Evolutionary conservation across 2,329 filamentous ascomycete genomes (phyloP).

Genomic region (Cladophialophora immunda): DNA sequence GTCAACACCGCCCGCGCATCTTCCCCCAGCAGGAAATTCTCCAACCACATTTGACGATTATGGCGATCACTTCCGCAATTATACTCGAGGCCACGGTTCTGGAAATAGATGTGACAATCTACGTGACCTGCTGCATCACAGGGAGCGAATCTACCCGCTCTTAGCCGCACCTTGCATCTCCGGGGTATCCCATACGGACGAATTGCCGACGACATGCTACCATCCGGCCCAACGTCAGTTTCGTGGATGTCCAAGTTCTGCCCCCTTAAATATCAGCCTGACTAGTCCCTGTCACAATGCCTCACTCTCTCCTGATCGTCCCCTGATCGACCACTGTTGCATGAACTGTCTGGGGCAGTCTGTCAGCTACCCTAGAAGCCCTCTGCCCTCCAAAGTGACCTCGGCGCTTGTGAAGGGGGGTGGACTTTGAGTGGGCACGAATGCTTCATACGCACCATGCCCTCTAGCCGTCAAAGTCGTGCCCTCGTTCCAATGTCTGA

Average conservation of each 20-base stretch:
- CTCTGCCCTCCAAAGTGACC: background rate
- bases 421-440: background rate
- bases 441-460: background rate
- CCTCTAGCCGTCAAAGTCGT: background rate
- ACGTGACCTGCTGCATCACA: background rate
- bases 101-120: constrained; percentile 3
- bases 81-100: background rate
- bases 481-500: background rate
- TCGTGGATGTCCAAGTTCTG: background rate
- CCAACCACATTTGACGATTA: background rate
- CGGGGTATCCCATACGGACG: background rate
- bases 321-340: constrained; percentile 11
- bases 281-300: constrained; percentile 20
- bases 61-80: background rate
- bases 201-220: background rate
- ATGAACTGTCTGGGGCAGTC: background rate
- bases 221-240: background rate
- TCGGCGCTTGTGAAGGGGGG: background rate
- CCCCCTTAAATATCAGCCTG: constrained; percentile 20
- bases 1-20: background rate
- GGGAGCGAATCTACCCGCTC: constrained; percentile 10
- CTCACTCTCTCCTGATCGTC: constrained; percentile 22
- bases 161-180: constrained; percentile 8
- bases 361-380: background rate
- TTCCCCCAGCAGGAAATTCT: background rate